A percentile compares a stretch with the other conserved stretches of the same genome.
phyloP scores from a whole-genome alignment of 441 rosid genomes.

The Croton laevigatus region DNA sequence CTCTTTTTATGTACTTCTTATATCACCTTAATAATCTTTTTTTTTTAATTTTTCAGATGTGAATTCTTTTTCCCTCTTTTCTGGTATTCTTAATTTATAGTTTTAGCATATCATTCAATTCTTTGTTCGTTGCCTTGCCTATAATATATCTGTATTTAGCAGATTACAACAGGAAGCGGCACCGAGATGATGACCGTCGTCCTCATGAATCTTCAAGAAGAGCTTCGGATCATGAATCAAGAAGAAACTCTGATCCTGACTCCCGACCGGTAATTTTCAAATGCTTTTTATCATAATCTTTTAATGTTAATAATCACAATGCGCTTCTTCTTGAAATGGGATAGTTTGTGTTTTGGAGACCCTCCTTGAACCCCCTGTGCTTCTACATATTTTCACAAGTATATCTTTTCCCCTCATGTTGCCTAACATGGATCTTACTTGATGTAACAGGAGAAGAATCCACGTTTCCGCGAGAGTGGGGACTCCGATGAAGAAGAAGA shows the following conservation, averaged over 20 bases:
- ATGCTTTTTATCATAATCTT: background rate
- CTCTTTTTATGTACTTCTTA: background rate
- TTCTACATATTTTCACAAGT: background rate
- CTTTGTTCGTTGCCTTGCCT: constrained; percentile 2
- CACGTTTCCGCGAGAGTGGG: constrained; percentile 96
- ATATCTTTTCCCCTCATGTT: background rate
- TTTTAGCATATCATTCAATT: background rate
- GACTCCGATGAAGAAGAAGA: constrained; percentile 95
- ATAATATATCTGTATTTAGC: constrained; percentile 9
- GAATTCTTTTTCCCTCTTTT: background rate
- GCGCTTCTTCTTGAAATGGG: background rate
- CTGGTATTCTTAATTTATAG: background rate
- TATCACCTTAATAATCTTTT: too few relatives aligned
- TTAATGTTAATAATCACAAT: background rate
- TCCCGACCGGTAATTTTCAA: constrained; percentile 68
- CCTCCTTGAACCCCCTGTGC: background rate
- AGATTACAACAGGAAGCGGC: constrained; percentile 78
- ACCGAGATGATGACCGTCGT: constrained; percentile 79
- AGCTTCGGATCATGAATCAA: constrained; percentile 59
- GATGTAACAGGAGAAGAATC: constrained; percentile 82
- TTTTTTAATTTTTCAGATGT: background rate
- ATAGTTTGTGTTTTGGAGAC: background rate
- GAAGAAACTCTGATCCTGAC: constrained; percentile 74
- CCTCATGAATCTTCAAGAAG: constrained; percentile 65
- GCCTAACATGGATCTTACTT: constrained; percentile 8